Evolutionary conservation across 2,329 filamentous ascomycete genomes (phyloP), one percentile per base, ranked within the genome.

Genomic region (Apiospora phragmitis): DNA sequence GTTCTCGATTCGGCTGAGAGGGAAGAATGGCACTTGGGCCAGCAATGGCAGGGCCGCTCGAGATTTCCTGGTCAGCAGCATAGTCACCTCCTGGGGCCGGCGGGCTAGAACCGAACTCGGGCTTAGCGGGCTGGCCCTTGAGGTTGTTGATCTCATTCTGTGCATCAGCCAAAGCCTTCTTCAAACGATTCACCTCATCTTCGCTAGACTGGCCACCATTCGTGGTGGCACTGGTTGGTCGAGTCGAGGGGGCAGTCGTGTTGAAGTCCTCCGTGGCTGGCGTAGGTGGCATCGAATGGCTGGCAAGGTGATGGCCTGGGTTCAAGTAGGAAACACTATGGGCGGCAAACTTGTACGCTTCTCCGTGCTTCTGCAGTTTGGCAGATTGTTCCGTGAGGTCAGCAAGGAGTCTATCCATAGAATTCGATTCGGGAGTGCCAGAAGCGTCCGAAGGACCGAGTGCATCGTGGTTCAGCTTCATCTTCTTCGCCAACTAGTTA

Each of bases 311-410:
- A 65, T 88, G 85, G 43, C 88, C 87, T 24, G 84, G 75, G 43
- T 73, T 76, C 42, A 79, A 75, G 71, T 82, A 83, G 41, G 76
- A 70, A 45, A 59, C 71, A 29, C 80, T 79, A 26, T 85, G 83
- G 16, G 85, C 82, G 35, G 76, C 72, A 12, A 77, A 76, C 71
- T 86, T 87, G 59, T 89, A 78, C 68, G 85, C 84, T 70, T 88
- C 84, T 72, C 87, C 88, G 77, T 92, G 89, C 79, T 89, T 86
- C 68, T 84, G 85, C 67, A 91, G 81, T n/a, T 85, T 79, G 59
- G 84, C 83, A 76, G 92, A 89, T 76, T 94, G 92, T 79, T 94
- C 91, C n/a, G 89, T 89, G 66, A 95, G 86, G 78, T 91, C 92
- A 70, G 91, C 89, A 73, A 94, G 84, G 68, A 94, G 88, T 71